These are phyloP conservation scores for Mariannaea elegans DNA, from an alignment of 2,329 filamentous ascomycete species.

Conservation along the genomic window DNA sequence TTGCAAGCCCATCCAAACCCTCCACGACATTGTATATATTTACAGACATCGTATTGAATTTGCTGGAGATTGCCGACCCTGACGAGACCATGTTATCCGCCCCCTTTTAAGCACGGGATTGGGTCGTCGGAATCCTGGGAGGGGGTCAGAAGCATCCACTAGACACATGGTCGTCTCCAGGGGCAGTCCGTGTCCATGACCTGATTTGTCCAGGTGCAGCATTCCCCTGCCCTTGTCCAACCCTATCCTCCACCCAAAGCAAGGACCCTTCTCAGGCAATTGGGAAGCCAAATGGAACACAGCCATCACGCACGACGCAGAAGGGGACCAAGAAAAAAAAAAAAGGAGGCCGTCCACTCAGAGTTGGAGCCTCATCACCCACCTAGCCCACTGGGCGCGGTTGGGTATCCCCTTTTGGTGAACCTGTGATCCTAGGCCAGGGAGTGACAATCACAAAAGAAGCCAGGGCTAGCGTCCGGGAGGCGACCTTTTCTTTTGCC, in stretches of 20 bases:
- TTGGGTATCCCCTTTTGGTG: constrained; percentile 8
- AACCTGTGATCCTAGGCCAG: background rate
- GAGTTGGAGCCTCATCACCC: constrained; percentile 9
- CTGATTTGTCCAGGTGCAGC: constrained; percentile 28
- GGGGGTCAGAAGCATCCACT: constrained; percentile 5
- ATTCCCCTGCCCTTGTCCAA: constrained; percentile 30
- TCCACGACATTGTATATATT: too few species aligned
- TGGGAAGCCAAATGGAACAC: constrained; percentile 18
- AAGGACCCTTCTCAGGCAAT: constrained; percentile 19
- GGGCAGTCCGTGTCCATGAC: constrained; percentile 29
- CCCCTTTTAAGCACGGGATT: background rate
- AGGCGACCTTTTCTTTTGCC: background rate
- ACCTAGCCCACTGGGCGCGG: constrained; percentile 29
- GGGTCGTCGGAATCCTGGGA: background rate
- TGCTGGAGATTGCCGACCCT: background rate
- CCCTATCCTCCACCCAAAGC: constrained; percentile 9
- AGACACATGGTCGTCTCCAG: constrained; percentile 31
- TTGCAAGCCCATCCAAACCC: too few species aligned
- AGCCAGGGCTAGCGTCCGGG: constrained; percentile 13
- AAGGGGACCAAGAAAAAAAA: constrained; percentile 26
- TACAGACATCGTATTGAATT: background rate
- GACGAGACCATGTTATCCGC: background rate
- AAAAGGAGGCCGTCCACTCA: constrained; percentile 28
- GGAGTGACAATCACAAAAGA: background rate
- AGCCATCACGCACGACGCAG: constrained; percentile 8